Evolutionary conservation across 139 green algal genomes (phyloP), one percentile per base, ranked within the genome.

Genomic region (Tetradesmus obliquus): DNA sequence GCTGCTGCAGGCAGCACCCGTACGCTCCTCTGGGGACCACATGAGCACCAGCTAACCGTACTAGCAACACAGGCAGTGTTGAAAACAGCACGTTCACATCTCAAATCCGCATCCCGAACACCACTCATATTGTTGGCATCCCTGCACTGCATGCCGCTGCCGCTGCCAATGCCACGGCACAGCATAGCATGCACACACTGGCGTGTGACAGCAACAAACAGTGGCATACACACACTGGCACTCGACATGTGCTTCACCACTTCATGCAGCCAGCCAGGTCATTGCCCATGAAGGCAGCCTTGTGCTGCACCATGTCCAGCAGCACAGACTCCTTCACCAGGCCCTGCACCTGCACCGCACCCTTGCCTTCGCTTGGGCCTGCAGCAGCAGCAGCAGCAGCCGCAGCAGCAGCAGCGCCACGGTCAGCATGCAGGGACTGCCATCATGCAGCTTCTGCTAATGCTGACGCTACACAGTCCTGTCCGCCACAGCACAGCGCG

Each of bases 221-320:
- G 2, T 76, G 66, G n/a, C 3, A 76, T 19, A 24, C 32, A 45
- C 32, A 45, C 32, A 0, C 32, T 76, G 66, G n/a, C 17, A 76
- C 15, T 7, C 12, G n/a, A 76, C 66, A 76, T 45, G 32, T 45
- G 17, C 60, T 86, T 69, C 53, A 91, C 71, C 71, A 85, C 17
- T 22, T 20, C 71, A 84, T 91, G 54, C 55, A 60, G 51, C 57
- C 13, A 3, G n/a, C 3, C 20, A 91, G 5, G 74, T 86, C 55
- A 10, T 57, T 91, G 74, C 87, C 87, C 24, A 86, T 20, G 55
- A 84, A 79, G 55, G 86, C 54, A 17, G 22, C 57, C 20, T 71
- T 51, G 74, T 60, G 71, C 13, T 60, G 53, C 5, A 90, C 53
- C 86, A 90, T 22, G 51, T 90, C 86, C 20, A 22, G 51, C 71